Conservation (phyloP, 2,329 filamentous ascomycete species). For the Claviceps sp. region DNA sequence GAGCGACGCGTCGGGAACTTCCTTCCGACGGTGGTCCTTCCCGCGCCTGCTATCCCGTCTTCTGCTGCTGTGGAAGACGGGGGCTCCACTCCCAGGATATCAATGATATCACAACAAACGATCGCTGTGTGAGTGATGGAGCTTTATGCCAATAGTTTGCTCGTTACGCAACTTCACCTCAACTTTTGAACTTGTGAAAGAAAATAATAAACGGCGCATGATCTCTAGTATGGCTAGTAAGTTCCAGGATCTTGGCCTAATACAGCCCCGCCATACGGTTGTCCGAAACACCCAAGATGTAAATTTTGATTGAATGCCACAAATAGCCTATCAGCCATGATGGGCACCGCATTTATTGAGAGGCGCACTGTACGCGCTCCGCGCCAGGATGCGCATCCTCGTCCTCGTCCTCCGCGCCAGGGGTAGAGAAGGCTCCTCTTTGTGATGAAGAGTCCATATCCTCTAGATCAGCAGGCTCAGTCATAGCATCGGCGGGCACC, state of each 20-base stretch:
- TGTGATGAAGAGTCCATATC: constrained; percentile 59
- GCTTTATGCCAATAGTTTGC: constrained; percentile 4
- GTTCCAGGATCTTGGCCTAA: background rate
- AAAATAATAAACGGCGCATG: constrained; percentile 7
- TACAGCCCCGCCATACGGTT: background rate
- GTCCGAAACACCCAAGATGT: background rate
- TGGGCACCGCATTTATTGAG: constrained; percentile 50
- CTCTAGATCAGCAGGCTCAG: constrained; percentile 77
- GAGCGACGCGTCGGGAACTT: too few relatives aligned
- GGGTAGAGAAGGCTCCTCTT: constrained; percentile 54
- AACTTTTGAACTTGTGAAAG: constrained; percentile 2
- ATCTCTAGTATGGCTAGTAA: background rate
- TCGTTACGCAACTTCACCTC: constrained; percentile 3
- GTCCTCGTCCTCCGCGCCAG: constrained; percentile 54
- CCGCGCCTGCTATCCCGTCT: background rate
- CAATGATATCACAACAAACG: constrained; percentile 9
- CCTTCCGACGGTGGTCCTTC: background rate
- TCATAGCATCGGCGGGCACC: constrained; percentile 70
- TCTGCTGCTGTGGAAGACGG: background rate
- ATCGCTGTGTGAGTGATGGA: constrained; percentile 5
- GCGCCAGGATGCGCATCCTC: constrained; percentile 65
- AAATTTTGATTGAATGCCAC: background rate
- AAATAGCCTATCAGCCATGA: background rate
- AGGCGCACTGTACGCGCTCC: constrained; percentile 76
- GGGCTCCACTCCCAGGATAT: constrained; percentile 7